These are phyloP conservation scores for Leccinum pellstonianum DNA, from an alignment of 768 basidiomycete species.

Conservation along the genomic window DNA sequence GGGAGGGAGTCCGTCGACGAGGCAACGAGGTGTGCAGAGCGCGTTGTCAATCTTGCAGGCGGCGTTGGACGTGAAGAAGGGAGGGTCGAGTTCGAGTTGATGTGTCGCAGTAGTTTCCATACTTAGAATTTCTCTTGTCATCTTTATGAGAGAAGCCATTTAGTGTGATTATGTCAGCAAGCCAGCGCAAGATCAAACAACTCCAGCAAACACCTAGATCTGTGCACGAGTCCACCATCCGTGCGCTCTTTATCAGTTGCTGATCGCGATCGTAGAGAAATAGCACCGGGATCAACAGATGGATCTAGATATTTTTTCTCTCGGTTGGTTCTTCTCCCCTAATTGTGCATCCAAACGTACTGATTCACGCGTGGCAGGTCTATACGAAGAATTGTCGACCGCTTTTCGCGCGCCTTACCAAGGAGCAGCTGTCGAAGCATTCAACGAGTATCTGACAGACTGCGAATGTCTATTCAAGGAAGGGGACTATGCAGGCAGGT, in stretches of 20 bases:
- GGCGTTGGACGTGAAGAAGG: constrained; percentile 28
- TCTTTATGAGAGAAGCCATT: neutral
- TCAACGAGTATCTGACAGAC: constrained; percentile 8
- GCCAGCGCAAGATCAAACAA: neutral
- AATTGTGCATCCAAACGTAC: neutral
- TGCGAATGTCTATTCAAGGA: constrained; percentile 2
- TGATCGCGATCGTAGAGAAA: neutral
- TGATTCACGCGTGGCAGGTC: neutral
- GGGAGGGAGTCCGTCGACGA: constrained; percentile 24
- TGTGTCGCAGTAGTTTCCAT: neutral
- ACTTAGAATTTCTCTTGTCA: neutral
- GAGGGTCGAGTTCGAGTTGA: constrained; percentile 15
- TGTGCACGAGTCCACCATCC: neutral
- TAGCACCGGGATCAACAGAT: neutral
- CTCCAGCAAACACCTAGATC: too few relatives aligned
- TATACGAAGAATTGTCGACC: neutral
- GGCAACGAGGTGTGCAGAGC: constrained; percentile 23
- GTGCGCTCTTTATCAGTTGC: neutral
- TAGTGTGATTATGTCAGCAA: neutral
- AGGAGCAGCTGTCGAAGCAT: constrained; percentile 1
- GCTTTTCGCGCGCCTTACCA: neutral
- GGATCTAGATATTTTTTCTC: neutral
- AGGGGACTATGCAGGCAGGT: neutral
- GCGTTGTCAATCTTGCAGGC: constrained; percentile 30
- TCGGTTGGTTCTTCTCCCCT: neutral